Conservation (phyloP, 2,329 filamentous ascomycete species). For the Fusarium bactridioides region DNA sequence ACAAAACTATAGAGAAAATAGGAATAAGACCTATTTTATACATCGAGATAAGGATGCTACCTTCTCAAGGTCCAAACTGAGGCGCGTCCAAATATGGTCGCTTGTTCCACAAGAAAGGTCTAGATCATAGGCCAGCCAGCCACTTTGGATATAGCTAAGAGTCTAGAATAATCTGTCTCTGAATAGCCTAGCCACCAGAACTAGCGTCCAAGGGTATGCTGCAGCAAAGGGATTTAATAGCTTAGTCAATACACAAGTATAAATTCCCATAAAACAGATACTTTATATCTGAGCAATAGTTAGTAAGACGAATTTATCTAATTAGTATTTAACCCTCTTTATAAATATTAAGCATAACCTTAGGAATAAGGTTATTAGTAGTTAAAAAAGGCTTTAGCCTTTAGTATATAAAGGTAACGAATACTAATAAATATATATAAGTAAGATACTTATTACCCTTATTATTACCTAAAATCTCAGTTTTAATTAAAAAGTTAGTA, state of each 20-base stretch:
- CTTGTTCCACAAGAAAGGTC: background rate
- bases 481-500: too few relatives aligned
- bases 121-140: background rate
- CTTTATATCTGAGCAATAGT: fast-evolving
- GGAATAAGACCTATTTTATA: background rate
- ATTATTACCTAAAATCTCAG: too few relatives aligned
- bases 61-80: fast-evolving
- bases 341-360: too few relatives aligned
- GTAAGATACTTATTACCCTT: too few relatives aligned
- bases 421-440: too few relatives aligned
- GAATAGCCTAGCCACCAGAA: background rate
- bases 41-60: background rate
- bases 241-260: fast-evolving
- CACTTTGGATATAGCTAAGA: background rate
- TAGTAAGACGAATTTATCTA: fast-evolving
- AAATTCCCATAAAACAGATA: background rate
- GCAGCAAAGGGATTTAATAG: fast-evolving
- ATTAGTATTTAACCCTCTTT: background rate
- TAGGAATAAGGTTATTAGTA: too few relatives aligned
- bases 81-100: too few relatives aligned
- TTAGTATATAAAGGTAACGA: too few relatives aligned
- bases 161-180: background rate
- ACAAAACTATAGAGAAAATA: fast-evolving
- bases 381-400: too few relatives aligned
- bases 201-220: background rate